Evolutionary conservation across 2,329 filamentous ascomycete genomes (phyloP), one percentile per base, ranked within the genome.

Genomic region (Colletotrichum navitas): DNA sequence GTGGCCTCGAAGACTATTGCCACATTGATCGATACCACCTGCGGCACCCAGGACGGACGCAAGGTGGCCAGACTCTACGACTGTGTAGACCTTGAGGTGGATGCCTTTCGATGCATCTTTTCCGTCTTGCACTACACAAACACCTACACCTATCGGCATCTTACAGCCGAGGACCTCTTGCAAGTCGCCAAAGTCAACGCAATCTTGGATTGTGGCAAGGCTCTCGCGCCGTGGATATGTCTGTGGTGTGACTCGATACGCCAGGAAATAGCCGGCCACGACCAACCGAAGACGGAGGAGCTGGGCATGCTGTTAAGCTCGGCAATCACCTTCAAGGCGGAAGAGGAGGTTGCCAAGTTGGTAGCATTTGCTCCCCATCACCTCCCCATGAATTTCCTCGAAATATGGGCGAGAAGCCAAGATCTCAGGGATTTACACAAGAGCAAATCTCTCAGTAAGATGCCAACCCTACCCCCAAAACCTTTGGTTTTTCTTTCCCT

Each of bases 91-190:
- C 11, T 5, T 16, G 58, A 47, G 12, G 39, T 43, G 26, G 16
- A 36, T n/a, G 61, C 45, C 14, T 26, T 65, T 10, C 61, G 54
- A 29, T 66, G 66, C 62, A 54, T 69, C 16, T 52, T 69, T 5
- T 69, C 66, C 1, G n/a, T 66, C 21, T 12, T 66, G 8, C 67
- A 70, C 47, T 32, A 43, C 62, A 39, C 47, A 39, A 66, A 66
- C n/a, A 61, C 34, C 16, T 21, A 51, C 32, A 5, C 47, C 12
- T 66, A 70, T 32, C 36, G 14, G 7, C 14, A 34, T 29, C 34
- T 66, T 24, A 1, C 47, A 4, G 21, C 34, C 10, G 12, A 12
- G n/a, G 34, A 32, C 16, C 45, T 70, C 21, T 11, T 39, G 3
- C 14, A 47, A 6, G 47, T 66, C 34, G n/a, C 67, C 36, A 32